phyloP scores from a whole-genome alignment of 306 rosid genomes.

The Cucumis hystrix region DNA sequence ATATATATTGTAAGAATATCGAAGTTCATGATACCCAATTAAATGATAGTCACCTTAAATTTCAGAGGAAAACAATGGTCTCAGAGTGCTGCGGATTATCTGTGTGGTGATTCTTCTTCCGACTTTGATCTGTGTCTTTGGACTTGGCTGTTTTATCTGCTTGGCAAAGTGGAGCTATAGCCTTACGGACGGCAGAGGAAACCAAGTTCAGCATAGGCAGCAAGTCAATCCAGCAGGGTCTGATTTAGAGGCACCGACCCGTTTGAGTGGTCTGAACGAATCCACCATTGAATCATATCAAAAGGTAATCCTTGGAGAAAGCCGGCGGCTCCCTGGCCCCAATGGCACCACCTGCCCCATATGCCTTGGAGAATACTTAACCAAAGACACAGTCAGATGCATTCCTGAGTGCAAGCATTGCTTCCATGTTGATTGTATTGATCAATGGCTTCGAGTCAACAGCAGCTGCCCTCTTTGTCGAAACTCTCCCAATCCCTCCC shows the following conservation, averaged over 20 bases:
- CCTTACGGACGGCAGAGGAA: not conserved
- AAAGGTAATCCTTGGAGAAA: constrained; percentile 55
- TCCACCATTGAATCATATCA: constrained; percentile 51
- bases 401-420: constrained; percentile 67
- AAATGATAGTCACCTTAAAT: not conserved
- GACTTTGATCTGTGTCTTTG: constrained; percentile 22
- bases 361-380: constrained; percentile 54
- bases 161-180: constrained; percentile 10
- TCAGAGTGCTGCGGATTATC: constrained; percentile 29
- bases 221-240: constrained; percentile 12
- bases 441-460: constrained; percentile 55
- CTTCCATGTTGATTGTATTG: constrained; percentile 64
- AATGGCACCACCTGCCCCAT: constrained; percentile 44
- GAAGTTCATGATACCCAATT: not conserved
- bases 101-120: constrained; percentile 36
- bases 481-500: constrained; percentile 36
- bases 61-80: not conserved
- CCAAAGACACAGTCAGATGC: constrained; percentile 51
- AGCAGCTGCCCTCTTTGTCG: constrained; percentile 58
- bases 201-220: constrained; percentile 15
- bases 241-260: not conserved
- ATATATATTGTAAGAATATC: not conserved
- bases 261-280: constrained; percentile 37
- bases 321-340: constrained; percentile 44
- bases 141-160: constrained; percentile 29